Conservation (phyloP, 441 rosid species). For the Melastoma candidum region DNA sequence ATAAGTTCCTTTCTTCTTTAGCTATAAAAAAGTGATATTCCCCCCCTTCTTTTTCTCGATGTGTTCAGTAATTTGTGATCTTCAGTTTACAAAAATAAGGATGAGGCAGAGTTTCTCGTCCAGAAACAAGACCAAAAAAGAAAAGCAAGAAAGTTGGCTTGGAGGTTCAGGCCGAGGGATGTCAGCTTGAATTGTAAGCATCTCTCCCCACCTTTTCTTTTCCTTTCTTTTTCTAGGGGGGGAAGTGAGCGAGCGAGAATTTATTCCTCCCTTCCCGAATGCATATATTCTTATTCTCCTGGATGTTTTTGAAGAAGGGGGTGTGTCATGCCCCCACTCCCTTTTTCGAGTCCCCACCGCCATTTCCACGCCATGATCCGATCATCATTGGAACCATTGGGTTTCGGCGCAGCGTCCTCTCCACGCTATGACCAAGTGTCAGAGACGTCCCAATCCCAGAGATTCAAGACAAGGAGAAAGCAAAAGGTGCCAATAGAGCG, state of each 20-base stretch:
- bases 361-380: too few species aligned
- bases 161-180: slow-evolving; percentile 6
- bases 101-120: neutral
- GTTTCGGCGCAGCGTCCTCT: too few species aligned
- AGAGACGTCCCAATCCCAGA: too few species aligned
- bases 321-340: neutral
- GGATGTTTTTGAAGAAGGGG: slow-evolving; percentile 1
- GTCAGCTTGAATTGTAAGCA: slow-evolving; percentile 15
- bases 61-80: too few species aligned
- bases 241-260: too few species aligned
- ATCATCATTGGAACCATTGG: too few species aligned
- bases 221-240: too few species aligned
- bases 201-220: neutral
- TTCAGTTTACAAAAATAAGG: too few species aligned
- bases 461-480: too few species aligned
- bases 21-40: slow-evolving; percentile 16
- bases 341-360: neutral
- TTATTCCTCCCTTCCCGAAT: slow-evolving; percentile 1
- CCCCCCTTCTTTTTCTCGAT: neutral
- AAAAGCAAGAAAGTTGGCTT: neutral
- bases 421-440: too few species aligned
- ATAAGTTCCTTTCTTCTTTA: slow-evolving; percentile 20
- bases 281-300: slow-evolving; percentile 11
- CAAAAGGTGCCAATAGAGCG: too few species aligned
- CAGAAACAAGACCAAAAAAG: neutral